Percentiles rank a stretch among this genome's conserved stretches.
Evolutionary conservation across 805 yeast genomes (phyloP).

Genomic region (Starmerella kuoi): DNA sequence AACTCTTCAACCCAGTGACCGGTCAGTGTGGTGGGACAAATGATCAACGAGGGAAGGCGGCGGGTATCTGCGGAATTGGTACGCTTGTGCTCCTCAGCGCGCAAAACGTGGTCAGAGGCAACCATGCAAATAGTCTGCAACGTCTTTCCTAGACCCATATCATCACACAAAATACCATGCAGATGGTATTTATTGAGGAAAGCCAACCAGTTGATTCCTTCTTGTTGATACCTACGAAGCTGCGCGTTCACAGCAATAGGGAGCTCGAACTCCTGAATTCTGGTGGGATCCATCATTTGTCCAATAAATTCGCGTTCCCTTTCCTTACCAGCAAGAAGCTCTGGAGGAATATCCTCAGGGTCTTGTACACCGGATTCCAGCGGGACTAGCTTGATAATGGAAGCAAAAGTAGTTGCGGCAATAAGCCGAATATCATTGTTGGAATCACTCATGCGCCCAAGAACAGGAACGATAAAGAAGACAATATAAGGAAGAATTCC

Average conservation of each 20-base stretch:
- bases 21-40: slow-evolving; percentile 94
- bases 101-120: slow-evolving; percentile 83
- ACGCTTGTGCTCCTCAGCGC: slow-evolving; percentile 53
- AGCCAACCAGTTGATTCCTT: slow-evolving; percentile 97
- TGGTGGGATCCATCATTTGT: slow-evolving; percentile 95
- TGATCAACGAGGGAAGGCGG: slow-evolving; percentile 68
- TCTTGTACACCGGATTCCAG: slow-evolving; percentile 95
- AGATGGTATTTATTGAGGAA: slow-evolving; percentile 86
- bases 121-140: slow-evolving; percentile 94
- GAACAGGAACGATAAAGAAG: slow-evolving; percentile 85
- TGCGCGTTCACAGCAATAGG: slow-evolving; percentile 92
- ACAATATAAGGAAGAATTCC: slow-evolving; percentile 88
- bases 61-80: slow-evolving; percentile 56
- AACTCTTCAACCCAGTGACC: slow-evolving; percentile 99
- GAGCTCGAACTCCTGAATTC: slow-evolving; percentile 71
- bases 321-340: slow-evolving; percentile 76
- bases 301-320: slow-evolving; percentile 86
- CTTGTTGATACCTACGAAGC: slow-evolving; percentile 89
- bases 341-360: slow-evolving; percentile 80
- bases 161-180: slow-evolving; percentile 97
- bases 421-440: slow-evolving; percentile 75
- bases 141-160: slow-evolving; percentile 98
- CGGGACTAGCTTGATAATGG: slow-evolving; percentile 89
- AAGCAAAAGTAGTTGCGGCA: slow-evolving; percentile 93
- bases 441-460: slow-evolving; percentile 96